Conservation (phyloP, 306 rosid genomes). For the Alnus glutinosa region DNA sequence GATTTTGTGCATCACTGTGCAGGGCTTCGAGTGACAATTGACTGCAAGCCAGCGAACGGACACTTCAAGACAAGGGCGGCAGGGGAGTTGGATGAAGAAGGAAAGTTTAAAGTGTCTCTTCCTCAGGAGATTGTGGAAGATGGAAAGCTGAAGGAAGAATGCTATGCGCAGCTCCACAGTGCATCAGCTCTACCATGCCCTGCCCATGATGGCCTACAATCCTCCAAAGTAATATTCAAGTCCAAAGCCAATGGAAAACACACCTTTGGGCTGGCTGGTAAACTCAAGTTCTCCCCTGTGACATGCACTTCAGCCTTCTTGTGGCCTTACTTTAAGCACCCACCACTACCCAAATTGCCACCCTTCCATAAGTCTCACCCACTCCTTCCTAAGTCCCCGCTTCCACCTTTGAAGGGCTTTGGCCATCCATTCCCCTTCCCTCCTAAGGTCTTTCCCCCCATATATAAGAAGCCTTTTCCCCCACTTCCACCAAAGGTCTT, state of each 20-base stretch:
- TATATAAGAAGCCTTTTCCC: conserved; percentile 28
- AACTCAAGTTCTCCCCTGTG: conserved; percentile 61
- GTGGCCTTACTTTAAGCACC: conserved; percentile 56
- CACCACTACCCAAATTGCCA: conserved; percentile 30
- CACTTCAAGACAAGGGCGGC: conserved; percentile 55
- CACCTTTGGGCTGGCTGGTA: conserved; percentile 47
- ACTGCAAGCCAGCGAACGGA: conserved; percentile 69
- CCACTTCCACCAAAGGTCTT: conserved; percentile 34
- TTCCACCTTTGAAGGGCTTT: background rate
- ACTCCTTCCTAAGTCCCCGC: background rate
- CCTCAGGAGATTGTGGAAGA: conserved; percentile 57
- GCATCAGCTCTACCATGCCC: conserved; percentile 68
- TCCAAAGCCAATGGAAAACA: conserved; percentile 49
- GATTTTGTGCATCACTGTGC: conserved; percentile 16
- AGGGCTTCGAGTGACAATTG: conserved; percentile 74
- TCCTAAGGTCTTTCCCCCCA: conserved; percentile 44
- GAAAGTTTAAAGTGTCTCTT: conserved; percentile 64
- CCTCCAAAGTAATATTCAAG: conserved; percentile 52
- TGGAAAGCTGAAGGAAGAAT: conserved; percentile 63
- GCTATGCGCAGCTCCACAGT: conserved; percentile 81
- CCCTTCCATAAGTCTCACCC: conserved; percentile 22
- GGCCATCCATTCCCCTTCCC: conserved; percentile 40
- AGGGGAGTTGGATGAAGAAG: conserved; percentile 61
- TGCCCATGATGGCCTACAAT: conserved; percentile 48
- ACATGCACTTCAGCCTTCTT: conserved; percentile 69